Base-by-base conservation (phyloP, 768 basidiomycete species). In the Phaffia australis region DNA sequence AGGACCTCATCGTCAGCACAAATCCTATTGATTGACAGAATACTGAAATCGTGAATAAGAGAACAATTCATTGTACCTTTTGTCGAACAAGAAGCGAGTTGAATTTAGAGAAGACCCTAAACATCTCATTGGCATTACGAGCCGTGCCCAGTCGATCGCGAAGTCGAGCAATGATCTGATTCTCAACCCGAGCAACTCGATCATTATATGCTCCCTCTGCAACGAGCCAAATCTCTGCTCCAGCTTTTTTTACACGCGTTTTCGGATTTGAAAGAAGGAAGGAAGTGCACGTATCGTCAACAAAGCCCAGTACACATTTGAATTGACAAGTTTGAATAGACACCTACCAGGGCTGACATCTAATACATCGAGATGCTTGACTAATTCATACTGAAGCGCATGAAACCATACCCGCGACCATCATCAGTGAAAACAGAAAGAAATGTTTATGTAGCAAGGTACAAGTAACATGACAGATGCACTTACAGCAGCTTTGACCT, bases 161-260 rank as follows among this genome's bases (percentile, higher is more conserved):
- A 56, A 99, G 76, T 46, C 89, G 81, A 19, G 94, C 87, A 75
- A 98, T 98, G 74, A 98, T 98, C 76, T 97, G 94, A 78, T 97
- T 97, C 79, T 99, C 95, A 23, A 99, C 94, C 16, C 94, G 81
- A 1, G 95, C 87, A 29, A 98, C 93, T 25, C 93, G 86, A 77
- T 98, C 94, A 72, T 97, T 98, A 76, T 99, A 99, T 5, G 92
- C 91, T 64, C 89, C 91, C 78, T 98, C 95, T 1, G 93, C 93
- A 0, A 91, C 85, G 35, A 94, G 87, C 94, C 93, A 98, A 60
- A 97, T 94, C 76, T 97, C 91, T 19, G 89, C 92, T 2, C 95
- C 94, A 80, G 94, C 93, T 91, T 72, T 15, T 16, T 25, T 19
- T 14, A 18, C 14, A 25, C 35, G 35, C 35, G 35, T 5, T 42